phyloP scores from a whole-genome alignment of 192 early-diverging fungal genomes.

The Cetraspora pellucida region DNA sequence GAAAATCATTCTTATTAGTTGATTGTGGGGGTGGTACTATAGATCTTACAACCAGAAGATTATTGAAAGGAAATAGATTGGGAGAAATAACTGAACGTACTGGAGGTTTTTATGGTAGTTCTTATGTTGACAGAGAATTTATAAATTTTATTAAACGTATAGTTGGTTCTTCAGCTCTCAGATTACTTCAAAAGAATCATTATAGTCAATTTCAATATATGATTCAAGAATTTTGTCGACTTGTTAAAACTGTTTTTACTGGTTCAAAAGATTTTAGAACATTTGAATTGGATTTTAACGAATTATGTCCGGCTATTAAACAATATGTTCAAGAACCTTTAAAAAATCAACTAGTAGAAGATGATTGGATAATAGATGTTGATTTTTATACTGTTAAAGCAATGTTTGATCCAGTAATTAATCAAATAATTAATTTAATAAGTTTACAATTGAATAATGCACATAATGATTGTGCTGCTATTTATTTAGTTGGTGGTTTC shows the following conservation, averaged over 20 bases:
- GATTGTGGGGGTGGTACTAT: too few relatives aligned
- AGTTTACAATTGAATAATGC: slow-evolving; percentile 44
- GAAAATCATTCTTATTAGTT: too few relatives aligned
- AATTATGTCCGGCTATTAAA: neutral
- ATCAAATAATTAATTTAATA: slow-evolving; percentile 46
- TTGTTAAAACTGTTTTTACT: neutral
- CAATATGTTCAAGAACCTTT: neutral
- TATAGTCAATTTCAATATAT: slow-evolving; percentile 18
- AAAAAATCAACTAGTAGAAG: neutral
- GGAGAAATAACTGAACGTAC: neutral
- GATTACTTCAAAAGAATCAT: neutral
- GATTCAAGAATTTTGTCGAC: slow-evolving; percentile 2
- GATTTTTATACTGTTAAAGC: slow-evolving; percentile 30
- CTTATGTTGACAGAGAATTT: slow-evolving; percentile 17
- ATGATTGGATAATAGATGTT: slow-evolving; percentile 12
- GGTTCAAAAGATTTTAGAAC: neutral
- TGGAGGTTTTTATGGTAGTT: neutral
- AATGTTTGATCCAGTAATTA: slow-evolving; percentile 51
- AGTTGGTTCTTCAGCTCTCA: neutral
- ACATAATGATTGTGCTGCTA: slow-evolving; percentile 38
- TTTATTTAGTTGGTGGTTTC: slow-evolving; percentile 56
- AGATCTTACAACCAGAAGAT: too few relatives aligned
- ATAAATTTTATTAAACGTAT: neutral
- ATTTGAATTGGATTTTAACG: neutral
- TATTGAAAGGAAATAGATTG: too few relatives aligned